These are phyloP conservation scores for Coelastrella sp. DNA, from an alignment of 139 green algal genomes.

Conservation along the genomic window DNA sequence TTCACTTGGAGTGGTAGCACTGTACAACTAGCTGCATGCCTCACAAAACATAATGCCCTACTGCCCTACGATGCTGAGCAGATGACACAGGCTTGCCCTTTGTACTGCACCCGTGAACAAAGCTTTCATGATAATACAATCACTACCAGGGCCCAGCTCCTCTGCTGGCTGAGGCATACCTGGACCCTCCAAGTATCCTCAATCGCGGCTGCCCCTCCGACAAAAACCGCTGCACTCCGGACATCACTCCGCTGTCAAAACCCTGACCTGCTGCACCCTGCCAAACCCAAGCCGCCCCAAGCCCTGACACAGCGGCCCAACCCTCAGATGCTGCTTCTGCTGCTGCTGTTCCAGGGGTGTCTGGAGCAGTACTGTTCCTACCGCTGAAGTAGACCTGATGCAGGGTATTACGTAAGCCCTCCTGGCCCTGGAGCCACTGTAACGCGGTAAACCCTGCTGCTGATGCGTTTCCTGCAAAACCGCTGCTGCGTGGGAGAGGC, in stretches of 20 bases:
- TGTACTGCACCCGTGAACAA: no score
- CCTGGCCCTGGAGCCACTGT: constrained; percentile 65
- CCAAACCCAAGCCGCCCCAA: constrained; percentile 88
- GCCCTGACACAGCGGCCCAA: constrained; percentile 69
- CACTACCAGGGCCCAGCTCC: no score
- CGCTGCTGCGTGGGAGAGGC: constrained; percentile 40
- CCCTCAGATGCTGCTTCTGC: constrained; percentile 67
- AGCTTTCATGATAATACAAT: no score
- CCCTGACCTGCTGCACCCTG: constrained; percentile 62
- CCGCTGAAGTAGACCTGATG: constrained; percentile 83
- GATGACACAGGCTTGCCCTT: no score
- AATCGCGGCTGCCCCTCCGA: constrained; percentile 63
- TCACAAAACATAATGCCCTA: no score
- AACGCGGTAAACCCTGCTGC: constrained; percentile 50
- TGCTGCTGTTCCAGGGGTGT: constrained; percentile 63
- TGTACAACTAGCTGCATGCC: no score
- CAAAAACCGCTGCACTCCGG: constrained; percentile 82
- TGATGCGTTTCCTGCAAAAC: not conserved
- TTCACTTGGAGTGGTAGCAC: no score
- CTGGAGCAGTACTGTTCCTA: constrained; percentile 75
- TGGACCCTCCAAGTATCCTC: constrained; percentile 82
- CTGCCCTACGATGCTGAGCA: no score
- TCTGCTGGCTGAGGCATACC: constrained; percentile 59
- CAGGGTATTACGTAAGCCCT: constrained; percentile 34
- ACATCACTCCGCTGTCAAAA: constrained; percentile 60